Conservation (phyloP, 2,329 filamentous ascomycete species). For the Colletotrichum sp. region DNA sequence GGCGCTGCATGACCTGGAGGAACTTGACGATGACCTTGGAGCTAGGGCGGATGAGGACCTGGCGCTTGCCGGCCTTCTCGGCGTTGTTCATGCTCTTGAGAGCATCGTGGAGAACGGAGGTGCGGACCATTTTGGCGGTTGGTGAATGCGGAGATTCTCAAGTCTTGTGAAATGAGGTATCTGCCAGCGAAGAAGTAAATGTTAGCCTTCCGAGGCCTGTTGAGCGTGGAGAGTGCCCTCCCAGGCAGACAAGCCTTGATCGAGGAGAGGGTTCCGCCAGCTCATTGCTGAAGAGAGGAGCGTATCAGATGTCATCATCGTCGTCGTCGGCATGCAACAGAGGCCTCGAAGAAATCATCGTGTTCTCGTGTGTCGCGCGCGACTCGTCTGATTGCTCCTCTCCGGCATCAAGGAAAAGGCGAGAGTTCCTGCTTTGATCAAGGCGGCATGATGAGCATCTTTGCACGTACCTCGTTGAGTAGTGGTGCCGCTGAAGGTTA, state of each 20-base stretch:
- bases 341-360: background rate
- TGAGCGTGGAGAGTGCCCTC: slow-evolving; percentile 76
- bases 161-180: slow-evolving; percentile 73
- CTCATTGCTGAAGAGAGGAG: slow-evolving; percentile 67
- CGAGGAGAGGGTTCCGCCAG: slow-evolving; percentile 71
- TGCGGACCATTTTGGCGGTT: slow-evolving; percentile 95
- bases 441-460: slow-evolving; percentile 26
- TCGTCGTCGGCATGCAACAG: slow-evolving; percentile 28
- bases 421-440: slow-evolving; percentile 40
- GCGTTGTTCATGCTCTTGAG: slow-evolving; percentile 99
- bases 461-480: slow-evolving; percentile 50
- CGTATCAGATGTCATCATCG: slow-evolving; percentile 54
- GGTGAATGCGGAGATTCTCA: slow-evolving; percentile 75
- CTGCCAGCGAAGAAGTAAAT: slow-evolving; percentile 47
- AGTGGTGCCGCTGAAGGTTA: slow-evolving; percentile 28
- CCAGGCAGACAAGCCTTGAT: slow-evolving; percentile 34
- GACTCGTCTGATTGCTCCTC: slow-evolving; percentile 64
- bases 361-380: slow-evolving; percentile 14
- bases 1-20: slow-evolving; percentile 98
- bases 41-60: slow-evolving; percentile 96
- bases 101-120: slow-evolving; percentile 99
- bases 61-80: slow-evolving; percentile 99
- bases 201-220: slow-evolving; percentile 68
- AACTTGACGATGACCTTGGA: slow-evolving; percentile 99
- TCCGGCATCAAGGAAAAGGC: slow-evolving; percentile 58